Evolutionary conservation across 306 rosid genomes (phyloP).

Genomic region (Cucurbita moschata): DNA sequence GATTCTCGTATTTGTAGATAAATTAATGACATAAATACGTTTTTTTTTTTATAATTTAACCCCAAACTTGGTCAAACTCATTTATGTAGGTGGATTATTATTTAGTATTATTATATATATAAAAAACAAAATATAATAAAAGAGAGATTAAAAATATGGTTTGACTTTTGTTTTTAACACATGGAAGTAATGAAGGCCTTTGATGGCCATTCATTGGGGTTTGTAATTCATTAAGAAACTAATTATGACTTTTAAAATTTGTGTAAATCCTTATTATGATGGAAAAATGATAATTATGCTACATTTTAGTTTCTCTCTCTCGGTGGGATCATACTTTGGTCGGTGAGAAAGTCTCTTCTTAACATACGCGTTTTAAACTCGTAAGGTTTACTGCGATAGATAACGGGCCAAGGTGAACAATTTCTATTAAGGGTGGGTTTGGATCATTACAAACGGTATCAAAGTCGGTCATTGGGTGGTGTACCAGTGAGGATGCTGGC

Average conservation of each 20-base stretch:
- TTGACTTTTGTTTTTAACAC: background rate
- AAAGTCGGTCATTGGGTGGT: too few species aligned
- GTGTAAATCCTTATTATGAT: background rate
- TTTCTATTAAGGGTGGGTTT: too few species aligned
- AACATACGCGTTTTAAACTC: too few species aligned
- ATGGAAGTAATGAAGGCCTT: background rate
- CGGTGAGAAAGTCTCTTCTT: background rate
- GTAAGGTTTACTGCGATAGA: too few species aligned
- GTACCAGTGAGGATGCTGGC: too few species aligned
- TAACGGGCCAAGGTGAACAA: too few species aligned
- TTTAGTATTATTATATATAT: background rate
- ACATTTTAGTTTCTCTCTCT: too few species aligned
- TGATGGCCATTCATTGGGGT: slow-evolving; percentile 1
- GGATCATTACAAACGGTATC: too few species aligned
- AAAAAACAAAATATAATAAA: background rate
- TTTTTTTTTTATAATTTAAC: background rate
- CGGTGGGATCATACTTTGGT: too few species aligned
- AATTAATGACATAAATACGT: background rate
- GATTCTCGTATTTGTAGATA: background rate
- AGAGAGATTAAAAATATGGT: background rate
- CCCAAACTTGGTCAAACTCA: background rate
- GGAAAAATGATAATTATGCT: too few species aligned
- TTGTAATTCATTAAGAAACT: background rate
- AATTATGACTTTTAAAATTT: background rate
- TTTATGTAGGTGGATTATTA: background rate